Conservation (phyloP, 2,329 filamentous ascomycete genomes). For the Drechmeria coniospora region DNA sequence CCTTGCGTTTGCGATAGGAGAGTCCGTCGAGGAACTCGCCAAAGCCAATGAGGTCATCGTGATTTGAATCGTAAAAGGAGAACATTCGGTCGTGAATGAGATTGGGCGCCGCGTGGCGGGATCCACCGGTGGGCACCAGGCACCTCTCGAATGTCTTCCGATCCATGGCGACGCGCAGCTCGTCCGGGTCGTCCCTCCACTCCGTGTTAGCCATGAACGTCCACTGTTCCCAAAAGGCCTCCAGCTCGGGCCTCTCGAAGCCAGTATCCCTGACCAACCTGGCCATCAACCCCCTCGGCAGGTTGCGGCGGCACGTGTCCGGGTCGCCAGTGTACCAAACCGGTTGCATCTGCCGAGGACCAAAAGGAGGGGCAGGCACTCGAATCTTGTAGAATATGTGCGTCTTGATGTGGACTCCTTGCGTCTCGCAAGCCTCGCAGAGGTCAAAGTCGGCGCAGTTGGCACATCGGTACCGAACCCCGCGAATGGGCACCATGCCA, state of each 20-base stretch:
- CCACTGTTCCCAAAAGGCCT: slow-evolving; percentile 94
- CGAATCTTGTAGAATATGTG: slow-evolving; percentile 96
- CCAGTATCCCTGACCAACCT: slow-evolving; percentile 56
- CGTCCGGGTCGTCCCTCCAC: slow-evolving; percentile 67
- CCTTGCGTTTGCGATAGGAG: slow-evolving; percentile 51
- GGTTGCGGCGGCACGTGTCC: slow-evolving; percentile 47
- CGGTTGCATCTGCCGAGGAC: slow-evolving; percentile 63
- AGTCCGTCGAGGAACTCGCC: slow-evolving; percentile 79
- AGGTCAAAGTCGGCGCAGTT: slow-evolving; percentile 95
- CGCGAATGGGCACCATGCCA: slow-evolving; percentile 74
- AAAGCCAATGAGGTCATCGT: slow-evolving; percentile 80
- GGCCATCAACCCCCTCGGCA: slow-evolving; percentile 53
- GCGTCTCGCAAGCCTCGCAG: slow-evolving; percentile 81
- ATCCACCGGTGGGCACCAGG: slow-evolving; percentile 72
- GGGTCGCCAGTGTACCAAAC: slow-evolving; percentile 85
- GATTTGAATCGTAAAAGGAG: slow-evolving; percentile 85
- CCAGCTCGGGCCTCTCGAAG: slow-evolving; percentile 74
- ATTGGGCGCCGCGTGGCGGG: slow-evolving; percentile 64
- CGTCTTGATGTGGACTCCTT: slow-evolving; percentile 65
- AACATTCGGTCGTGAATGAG: slow-evolving; percentile 95
- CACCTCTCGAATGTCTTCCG: slow-evolving; percentile 85
- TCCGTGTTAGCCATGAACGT: slow-evolving; percentile 80
- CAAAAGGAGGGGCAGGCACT: slow-evolving; percentile 74
- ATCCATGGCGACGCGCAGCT: slow-evolving; percentile 72
- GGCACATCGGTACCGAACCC: slow-evolving; percentile 82